A percentile compares a stretch with the other conserved stretches of the same genome.
Conservation (phyloP, 352 stramenopile genomes). For the Globisporangium takayamanum region DNA sequence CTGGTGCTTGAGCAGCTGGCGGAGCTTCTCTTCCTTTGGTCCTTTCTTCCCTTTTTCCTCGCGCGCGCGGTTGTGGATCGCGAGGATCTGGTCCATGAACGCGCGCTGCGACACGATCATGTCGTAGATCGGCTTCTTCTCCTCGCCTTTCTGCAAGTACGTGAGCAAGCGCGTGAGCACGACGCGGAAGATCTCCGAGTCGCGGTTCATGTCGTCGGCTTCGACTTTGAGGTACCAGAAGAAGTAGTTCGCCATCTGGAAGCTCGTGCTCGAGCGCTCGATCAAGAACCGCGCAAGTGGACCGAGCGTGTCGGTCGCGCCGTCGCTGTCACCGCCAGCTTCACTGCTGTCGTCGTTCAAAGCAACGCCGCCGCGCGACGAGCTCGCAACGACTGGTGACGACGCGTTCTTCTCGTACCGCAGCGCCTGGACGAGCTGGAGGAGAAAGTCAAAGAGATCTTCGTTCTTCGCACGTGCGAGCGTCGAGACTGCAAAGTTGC, state of each 20-base stretch:
- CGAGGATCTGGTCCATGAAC: slow-evolving; percentile 93
- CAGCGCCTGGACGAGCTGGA: slow-evolving; percentile 98
- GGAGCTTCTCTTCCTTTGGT: slow-evolving; percentile 93
- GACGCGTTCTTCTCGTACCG: slow-evolving; percentile 75
- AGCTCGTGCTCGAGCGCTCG: slow-evolving; percentile 88
- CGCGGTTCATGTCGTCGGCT: slow-evolving; percentile 55
- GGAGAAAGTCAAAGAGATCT: slow-evolving; percentile 95
- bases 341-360: slow-evolving; percentile 14
- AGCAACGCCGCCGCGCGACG: slow-evolving; percentile 18
- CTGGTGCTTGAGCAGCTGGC: slow-evolving; percentile 80
- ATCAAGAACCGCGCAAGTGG: slow-evolving; percentile 93
- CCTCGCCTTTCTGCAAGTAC: slow-evolving; percentile 87
- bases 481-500: slow-evolving; percentile 96
- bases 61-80: slow-evolving; percentile 89
- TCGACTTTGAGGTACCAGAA: slow-evolving; percentile 92
- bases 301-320: slow-evolving; percentile 36
- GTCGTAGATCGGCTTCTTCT: slow-evolving; percentile 89
- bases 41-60: slow-evolving; percentile 94
- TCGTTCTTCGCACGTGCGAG: slow-evolving; percentile 94
- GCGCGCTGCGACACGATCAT: slow-evolving; percentile 89
- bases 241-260: slow-evolving; percentile 98
- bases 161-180: slow-evolving; percentile 91
- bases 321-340: neutral
- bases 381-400: slow-evolving; percentile 19
- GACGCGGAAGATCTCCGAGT: slow-evolving; percentile 73